Base-by-base conservation (phyloP, 805 yeast genomes). In the Yarrowia deformans region DNA sequence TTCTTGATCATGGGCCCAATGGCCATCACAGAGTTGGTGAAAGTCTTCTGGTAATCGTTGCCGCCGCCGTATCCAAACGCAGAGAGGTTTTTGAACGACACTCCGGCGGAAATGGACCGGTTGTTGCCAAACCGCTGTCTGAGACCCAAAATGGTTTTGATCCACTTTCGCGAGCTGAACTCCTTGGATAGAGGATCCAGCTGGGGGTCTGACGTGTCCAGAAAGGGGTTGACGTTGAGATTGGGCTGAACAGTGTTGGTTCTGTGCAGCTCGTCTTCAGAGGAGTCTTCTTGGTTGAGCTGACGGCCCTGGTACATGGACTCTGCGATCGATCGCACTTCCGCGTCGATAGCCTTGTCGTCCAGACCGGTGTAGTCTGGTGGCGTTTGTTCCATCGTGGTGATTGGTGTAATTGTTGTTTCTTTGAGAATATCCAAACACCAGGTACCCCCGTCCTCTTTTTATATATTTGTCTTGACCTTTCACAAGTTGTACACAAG, bases 31-130 rank as follows among this genome's bases (percentile, higher is more conserved):
- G 77, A 71, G 73, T 86, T 88, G 18, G 82, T 72, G 8, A 85
- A 83, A 6, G 88, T 88, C 13, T 87, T 79, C 74, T 88, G 91
- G 77, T 88, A 89, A 75, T 88, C 91, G 6, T 88, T 85, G 18
- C 85, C 84, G 13, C 85, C 82, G 72, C 85, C 88, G 66, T 81
- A 82, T 72, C 93, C 93, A 66, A 80, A 84, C 4, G 90, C 90
- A 70, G 86, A 77, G 71, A 89, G 79, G 73, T 86, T 77, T 70
- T 84, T 81, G 79, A 85, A 89, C 1, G 86, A 80, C 43, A 88
- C 79, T n/a, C 89, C 89, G 72, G 88, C 90, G 12, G 82, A 37
- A 70, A 84, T 81, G 52, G 52, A 35, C 13, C 67, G 8, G 45
- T 23, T 39, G 35, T 34, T 35, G 76, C 56, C 83, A 83, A 75